Evolutionary conservation across 768 basidiomycete species (phyloP), one percentile per base, ranked within the genome.

Genomic region (Lentinula boryana): DNA sequence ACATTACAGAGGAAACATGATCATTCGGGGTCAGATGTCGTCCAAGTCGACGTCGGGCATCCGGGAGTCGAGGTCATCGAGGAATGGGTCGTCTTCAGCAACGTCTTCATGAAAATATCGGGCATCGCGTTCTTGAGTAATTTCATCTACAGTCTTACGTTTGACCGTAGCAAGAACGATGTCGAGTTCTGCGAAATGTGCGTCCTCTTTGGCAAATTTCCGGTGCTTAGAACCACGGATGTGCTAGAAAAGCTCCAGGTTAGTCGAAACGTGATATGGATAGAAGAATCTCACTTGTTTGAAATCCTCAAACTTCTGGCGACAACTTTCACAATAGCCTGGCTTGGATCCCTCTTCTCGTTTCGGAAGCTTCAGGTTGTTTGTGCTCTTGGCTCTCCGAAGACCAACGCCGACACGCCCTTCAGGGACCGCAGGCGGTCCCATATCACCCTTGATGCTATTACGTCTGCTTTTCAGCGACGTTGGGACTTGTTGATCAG

Each of bases 271-370:
- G 38, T 57, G 18, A 63, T 58, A 61, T 35, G 38, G 58, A 60
- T 8, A 18, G 36, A 57, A 23, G 61, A 31, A 27, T 41, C 78
- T 87, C 66, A 97, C 96, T 65, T 77, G 73, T 63, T 84, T 83
- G 67, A 98, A 96, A 72, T 96, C 89, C 0, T 89, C 86, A 68
- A 95, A 99, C 72, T 93, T 93, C 60, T 80, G 68, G 41, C 96
- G 84, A 72, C 97, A 99, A 70, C 94, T 95, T 73, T 99, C 97
- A 72, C 97, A 99, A 73, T 98, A 98, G 4, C 97, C 97, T 4
- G 95, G 89, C 68, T 97, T 98, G 63, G 82, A 85, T 16, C 86
- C 86, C 75, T 96, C 93, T 61, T 94, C 91, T 41, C 91, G 85
- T 68, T 84, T 87, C 7, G 89, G 86, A 59, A 90, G 76, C 67